Conservation (phyloP, 2,329 filamentous ascomycete genomes). For the Tolypocladium cylindrosporum region DNA sequence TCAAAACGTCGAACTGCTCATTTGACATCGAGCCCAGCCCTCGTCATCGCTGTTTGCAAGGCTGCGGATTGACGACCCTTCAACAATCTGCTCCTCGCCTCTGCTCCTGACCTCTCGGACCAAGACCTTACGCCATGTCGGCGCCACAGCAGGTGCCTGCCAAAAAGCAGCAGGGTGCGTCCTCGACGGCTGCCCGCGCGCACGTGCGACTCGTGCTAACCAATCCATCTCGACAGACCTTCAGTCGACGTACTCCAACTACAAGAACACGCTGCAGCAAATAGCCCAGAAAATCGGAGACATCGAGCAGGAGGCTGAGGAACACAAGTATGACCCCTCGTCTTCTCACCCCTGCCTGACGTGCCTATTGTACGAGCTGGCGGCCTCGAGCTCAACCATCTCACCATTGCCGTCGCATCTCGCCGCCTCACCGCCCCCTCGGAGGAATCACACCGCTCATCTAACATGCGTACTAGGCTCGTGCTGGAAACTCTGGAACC, state of each 20-base stretch:
- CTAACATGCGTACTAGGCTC: slow-evolving; percentile 47
- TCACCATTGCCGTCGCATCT: slow-evolving; percentile 13
- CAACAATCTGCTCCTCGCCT: background rate
- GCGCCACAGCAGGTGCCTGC: slow-evolving; percentile 37
- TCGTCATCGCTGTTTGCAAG: background rate
- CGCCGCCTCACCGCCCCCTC: slow-evolving; percentile 22
- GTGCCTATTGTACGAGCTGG: background rate
- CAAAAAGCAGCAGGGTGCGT: slow-evolving; percentile 65
- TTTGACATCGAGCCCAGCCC: background rate
- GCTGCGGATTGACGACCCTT: background rate
- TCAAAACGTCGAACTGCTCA: background rate
- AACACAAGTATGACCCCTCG: slow-evolving; percentile 68
- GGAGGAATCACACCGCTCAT: slow-evolving; percentile 10
- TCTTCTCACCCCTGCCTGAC: background rate
- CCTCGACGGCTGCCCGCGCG: background rate
- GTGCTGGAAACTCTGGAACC: slow-evolving; percentile 87
- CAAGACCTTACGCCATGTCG: slow-evolving; percentile 28
- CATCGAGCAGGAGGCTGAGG: slow-evolving; percentile 93
- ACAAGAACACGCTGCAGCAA: slow-evolving; percentile 72
- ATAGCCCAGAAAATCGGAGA: slow-evolving; percentile 95
- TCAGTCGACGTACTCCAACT: slow-evolving; percentile 70
- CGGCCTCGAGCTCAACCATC: background rate
- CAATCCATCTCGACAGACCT: slow-evolving; percentile 47
- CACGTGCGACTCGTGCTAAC: slow-evolving; percentile 6
- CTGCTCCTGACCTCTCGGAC: background rate